A percentile compares a stretch with the other conserved stretches of the same genome.
Conservation (phyloP, 257 asterid species). For the Fraxinus cuspidata region DNA sequence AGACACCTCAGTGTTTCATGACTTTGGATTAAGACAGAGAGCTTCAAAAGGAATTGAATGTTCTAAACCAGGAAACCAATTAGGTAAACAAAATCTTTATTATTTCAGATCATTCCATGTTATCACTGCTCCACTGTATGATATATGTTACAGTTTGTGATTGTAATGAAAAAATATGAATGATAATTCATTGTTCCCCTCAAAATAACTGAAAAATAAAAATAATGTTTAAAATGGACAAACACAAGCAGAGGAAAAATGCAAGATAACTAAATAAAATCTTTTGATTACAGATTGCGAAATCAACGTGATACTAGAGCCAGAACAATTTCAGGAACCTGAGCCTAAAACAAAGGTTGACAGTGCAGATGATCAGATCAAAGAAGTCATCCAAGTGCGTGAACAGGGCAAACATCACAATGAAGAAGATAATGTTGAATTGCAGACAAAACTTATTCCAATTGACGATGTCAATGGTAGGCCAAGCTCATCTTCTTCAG, state of each 20-base stretch:
- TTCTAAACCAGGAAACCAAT: slow-evolving; percentile 27
- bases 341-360: slow-evolving; percentile 31
- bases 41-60: slow-evolving; percentile 15
- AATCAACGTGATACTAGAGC: too few relatives aligned
- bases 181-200: background rate
- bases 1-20: slow-evolving; percentile 24
- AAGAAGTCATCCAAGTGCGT: slow-evolving; percentile 44
- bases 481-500: slow-evolving; percentile 49
- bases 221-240: background rate
- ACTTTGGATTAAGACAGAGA: slow-evolving; percentile 28
- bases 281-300: too few relatives aligned
- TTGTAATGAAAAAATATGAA: background rate
- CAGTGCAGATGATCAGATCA: slow-evolving; percentile 37
- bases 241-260: background rate
- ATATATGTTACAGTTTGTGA: background rate
- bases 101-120: background rate
- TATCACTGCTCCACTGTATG: background rate
- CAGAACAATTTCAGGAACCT: slow-evolving; percentile 30
- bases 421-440: slow-evolving; percentile 26
- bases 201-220: too few relatives aligned
- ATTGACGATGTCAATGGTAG: slow-evolving; percentile 28
- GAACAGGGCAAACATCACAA: slow-evolving; percentile 21
- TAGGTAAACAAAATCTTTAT: slow-evolving; percentile 39
- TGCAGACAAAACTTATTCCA: slow-evolving; percentile 25
- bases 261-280: background rate